phyloP scores from a whole-genome alignment of 176 grass and related monocot species.

The Guadua angustifolia region DNA sequence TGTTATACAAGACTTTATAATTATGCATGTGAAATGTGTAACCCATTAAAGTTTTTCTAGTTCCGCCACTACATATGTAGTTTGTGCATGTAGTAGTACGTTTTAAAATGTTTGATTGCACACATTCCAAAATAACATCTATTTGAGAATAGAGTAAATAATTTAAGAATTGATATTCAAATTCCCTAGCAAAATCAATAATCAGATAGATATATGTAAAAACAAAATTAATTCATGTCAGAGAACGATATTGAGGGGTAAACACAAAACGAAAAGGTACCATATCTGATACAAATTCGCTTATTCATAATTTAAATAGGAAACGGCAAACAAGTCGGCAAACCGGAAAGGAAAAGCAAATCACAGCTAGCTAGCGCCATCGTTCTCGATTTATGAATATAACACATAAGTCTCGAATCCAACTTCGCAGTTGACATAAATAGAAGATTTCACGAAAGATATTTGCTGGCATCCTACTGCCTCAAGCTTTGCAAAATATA shows the following conservation, averaged over 20 bases:
- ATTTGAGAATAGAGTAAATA: not conserved
- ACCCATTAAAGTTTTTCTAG: no score
- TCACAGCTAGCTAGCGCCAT: not conserved
- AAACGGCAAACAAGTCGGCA: not conserved
- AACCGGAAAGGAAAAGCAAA: not conserved
- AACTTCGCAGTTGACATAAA: not conserved
- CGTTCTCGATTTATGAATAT: not conserved
- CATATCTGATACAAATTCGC: not conserved
- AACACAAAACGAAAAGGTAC: not conserved
- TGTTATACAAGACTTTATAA: no score
- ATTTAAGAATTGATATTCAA: not conserved
- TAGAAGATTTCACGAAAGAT: not conserved
- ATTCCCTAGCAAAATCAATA: not conserved
- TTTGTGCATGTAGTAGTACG: no score
- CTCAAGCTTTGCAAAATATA: constrained; percentile 72
- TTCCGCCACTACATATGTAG: no score
- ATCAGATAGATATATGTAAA: not conserved
- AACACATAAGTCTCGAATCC: constrained; percentile 3
- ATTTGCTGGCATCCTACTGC: constrained; percentile 25
- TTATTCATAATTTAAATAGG: constrained; percentile 27
- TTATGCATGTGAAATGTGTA: no score
- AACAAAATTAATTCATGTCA: not conserved
- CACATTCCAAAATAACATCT: not conserved
- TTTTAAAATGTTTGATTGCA: no score
- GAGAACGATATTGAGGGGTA: not conserved